Base-by-base conservation (phyloP, 2,329 filamentous ascomycete genomes). In the Cordyceps farinosa region DNA sequence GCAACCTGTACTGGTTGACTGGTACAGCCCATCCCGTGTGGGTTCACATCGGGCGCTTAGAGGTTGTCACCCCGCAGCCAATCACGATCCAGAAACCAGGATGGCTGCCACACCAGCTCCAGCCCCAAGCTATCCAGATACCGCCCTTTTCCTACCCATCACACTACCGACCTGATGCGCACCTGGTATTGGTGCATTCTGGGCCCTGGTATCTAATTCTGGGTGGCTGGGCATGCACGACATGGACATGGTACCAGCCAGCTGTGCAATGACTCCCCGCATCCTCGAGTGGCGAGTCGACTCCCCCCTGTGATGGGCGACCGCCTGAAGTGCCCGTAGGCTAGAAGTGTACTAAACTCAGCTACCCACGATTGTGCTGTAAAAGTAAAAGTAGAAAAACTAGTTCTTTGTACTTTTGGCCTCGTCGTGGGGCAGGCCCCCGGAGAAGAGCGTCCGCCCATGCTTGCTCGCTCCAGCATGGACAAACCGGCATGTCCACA, bases 31-130 rank as follows among this genome's bases (percentile, higher is more conserved):
- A 61, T 61, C 48, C 36, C 48, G 50, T 61, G 58, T 52, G 58
- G 48, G 17, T 53, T 52, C 40, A 22, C 58, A 34, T 36, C 50
- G 48, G 58, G 58, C 58, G 58, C 58, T 44, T 53, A 61, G 29
- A 53, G 48, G 5, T 29, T 52, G 13, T 17, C 27, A 52, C n/a
- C 8, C 40, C 27, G 10, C 29, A 30, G 32, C 58, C 58, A 61
- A 61, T 61, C 58, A 61, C 40, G 15, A 36, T 36, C 48, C 17
- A 45, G n/a, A 53, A 30, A 10, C 47, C n/a, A 17, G 29, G 17
- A 61, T 53, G 36, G 36, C 58, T 45, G 48, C 48, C 58, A 61
- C 58, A 53, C 58, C 58, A 17, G 11, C 38, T 40, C 36, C 40
- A 17, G 10, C 47, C 29, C 1, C n/a, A 11, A 22, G 13, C 45